Conservation (phyloP, 139 green algal genomes). For the Volvox reticuliferus region DNA sequence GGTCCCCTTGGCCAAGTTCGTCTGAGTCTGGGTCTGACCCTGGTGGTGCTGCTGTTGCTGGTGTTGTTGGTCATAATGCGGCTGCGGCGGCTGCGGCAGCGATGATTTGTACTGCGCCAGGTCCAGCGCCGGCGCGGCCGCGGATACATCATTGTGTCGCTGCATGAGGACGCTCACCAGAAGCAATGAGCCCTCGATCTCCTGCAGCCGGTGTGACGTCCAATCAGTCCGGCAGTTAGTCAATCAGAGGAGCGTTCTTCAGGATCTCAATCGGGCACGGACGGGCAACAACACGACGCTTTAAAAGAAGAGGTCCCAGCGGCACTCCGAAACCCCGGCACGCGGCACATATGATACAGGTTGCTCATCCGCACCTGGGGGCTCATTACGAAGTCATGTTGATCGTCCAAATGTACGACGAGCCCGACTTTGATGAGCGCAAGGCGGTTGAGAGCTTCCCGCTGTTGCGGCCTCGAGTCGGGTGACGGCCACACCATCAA, state of each 20-base stretch:
- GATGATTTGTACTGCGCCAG: neutral
- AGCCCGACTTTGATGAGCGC: neutral
- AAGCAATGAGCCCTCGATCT: neutral
- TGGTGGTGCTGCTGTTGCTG: too few species aligned
- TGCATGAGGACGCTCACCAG: slow-evolving; percentile 13
- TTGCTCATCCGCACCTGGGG: neutral
- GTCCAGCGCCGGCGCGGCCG: neutral
- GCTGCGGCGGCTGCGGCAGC: neutral
- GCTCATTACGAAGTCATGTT: slow-evolving; percentile 23
- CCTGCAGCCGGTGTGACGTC: neutral
- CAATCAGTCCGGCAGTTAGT: too few species aligned
- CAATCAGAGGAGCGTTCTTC: neutral
- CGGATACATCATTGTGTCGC: neutral
- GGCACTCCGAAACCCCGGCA: too few species aligned
- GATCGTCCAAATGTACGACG: slow-evolving; percentile 1
- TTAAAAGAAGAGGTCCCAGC: too few species aligned
- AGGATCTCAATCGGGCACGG: neutral
- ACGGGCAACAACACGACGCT: too few species aligned
- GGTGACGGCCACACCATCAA: slow-evolving; percentile 4
- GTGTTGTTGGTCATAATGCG: neutral
- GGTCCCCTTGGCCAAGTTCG: too few species aligned
- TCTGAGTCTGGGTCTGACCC: too few species aligned
- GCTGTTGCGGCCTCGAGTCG: neutral
- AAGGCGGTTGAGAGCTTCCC: neutral
- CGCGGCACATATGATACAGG: neutral